Conservation (phyloP, 2,329 filamentous ascomycete species). For the Fusarium albosuccineum region DNA sequence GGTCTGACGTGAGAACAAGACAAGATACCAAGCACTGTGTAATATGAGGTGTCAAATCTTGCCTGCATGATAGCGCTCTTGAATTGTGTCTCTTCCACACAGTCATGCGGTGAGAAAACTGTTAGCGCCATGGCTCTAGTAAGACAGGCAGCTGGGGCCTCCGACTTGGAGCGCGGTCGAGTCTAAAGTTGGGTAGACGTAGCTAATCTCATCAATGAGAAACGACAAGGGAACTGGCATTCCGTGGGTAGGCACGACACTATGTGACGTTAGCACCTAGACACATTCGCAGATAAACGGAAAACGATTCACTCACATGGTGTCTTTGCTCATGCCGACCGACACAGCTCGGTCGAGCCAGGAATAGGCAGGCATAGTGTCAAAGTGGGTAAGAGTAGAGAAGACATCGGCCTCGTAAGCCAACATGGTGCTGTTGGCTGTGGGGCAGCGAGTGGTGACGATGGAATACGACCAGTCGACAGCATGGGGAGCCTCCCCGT, state of each 20-base stretch:
- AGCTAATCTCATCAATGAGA: not conserved
- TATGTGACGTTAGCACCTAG: not conserved
- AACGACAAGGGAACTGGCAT: not conserved
- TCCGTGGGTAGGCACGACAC: not conserved
- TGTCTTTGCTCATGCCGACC: not conserved
- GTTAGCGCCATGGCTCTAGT: not conserved
- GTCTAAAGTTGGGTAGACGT: slow-evolving; percentile 2
- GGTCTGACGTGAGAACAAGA: too few species aligned
- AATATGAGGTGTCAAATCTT: too few species aligned
- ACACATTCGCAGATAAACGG: not conserved
- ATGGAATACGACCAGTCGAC: slow-evolving; percentile 1
- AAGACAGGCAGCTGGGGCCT: not conserved
- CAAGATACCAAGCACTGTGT: too few species aligned
- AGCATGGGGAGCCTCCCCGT: not conserved
- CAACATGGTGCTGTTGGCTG: not conserved
- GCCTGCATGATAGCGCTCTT: too few species aligned
- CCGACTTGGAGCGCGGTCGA: not conserved
- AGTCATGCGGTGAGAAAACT: too few species aligned
- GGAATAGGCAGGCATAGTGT: not conserved
- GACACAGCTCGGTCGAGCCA: not conserved
- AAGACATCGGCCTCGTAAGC: not conserved
- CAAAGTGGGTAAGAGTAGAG: not conserved
- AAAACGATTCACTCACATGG: not conserved
- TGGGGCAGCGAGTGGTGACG: not conserved
- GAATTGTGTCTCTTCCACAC: too few species aligned